phyloP scores from a whole-genome alignment of 148 eudicot genomes.

The Rhododendron ferrugineum region DNA sequence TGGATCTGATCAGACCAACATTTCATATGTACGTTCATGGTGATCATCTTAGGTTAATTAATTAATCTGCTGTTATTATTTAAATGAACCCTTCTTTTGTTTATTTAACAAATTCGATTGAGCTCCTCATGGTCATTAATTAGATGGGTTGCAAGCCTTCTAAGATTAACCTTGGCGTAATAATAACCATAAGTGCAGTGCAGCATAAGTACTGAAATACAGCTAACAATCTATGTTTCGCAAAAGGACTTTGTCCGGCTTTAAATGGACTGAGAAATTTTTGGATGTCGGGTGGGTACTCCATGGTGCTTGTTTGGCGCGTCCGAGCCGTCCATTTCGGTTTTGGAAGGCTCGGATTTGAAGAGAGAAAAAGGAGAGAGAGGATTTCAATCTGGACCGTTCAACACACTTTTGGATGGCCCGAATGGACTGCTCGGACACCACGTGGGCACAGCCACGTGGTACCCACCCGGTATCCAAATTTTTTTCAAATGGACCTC shows the following conservation, averaged over 20 bases:
- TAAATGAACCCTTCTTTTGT: background rate
- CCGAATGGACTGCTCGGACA: too few relatives aligned
- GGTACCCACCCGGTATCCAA: too few relatives aligned
- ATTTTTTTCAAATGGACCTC: background rate
- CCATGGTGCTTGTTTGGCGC: too few relatives aligned
- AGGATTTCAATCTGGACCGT: too few relatives aligned
- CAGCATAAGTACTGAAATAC: too few relatives aligned
- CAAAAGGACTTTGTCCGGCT: background rate
- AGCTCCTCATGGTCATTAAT: background rate
- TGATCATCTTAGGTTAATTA: background rate
- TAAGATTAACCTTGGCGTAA: background rate
- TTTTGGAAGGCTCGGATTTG: too few relatives aligned
- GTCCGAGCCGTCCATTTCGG: too few relatives aligned
- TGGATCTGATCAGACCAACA: background rate
- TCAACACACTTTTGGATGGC: too few relatives aligned
- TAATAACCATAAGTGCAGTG: background rate
- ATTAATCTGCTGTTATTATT: background rate
- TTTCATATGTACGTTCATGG: background rate
- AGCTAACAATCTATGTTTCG: too few relatives aligned
- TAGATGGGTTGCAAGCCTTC: background rate
- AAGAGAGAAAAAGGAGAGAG: too few relatives aligned
- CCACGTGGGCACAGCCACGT: too few relatives aligned
- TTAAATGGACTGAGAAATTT: background rate
- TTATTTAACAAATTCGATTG: background rate
- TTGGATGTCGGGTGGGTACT: too few relatives aligned